phyloP scores from a whole-genome alignment of 306 rosid species.

The Acmispon strigosus region DNA sequence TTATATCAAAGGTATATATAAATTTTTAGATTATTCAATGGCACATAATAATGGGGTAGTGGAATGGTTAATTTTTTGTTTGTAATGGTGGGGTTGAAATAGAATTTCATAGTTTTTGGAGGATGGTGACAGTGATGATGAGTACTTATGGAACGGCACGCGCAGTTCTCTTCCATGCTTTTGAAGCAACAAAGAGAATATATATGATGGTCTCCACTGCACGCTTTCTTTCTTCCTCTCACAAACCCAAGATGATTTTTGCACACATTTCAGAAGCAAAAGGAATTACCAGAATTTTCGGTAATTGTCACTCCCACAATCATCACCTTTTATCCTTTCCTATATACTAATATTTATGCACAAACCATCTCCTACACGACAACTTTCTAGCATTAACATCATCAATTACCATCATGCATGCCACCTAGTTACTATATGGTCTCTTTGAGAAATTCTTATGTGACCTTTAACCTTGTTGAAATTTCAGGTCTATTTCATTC shows the following conservation, averaged over 20 bases:
- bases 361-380: too few relatives aligned
- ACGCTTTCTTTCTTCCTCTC: slow-evolving; percentile 49
- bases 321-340: slow-evolving; percentile 49
- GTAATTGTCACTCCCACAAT: slow-evolving; percentile 56
- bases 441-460: too few relatives aligned
- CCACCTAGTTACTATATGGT: too few relatives aligned
- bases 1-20: too few relatives aligned
- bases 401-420: too few relatives aligned
- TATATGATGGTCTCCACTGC: slow-evolving; percentile 59
- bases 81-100: slow-evolving; percentile 6
- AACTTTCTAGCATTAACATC: too few relatives aligned
- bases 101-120: not conserved
- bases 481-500: too few relatives aligned
- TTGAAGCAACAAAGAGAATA: slow-evolving; percentile 70
- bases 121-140: slow-evolving; percentile 62
- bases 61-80: not conserved
- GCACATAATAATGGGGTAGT: not conserved
- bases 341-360: not conserved
- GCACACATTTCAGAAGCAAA: slow-evolving; percentile 50
- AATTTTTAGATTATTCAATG: not conserved
- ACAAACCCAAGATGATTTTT: slow-evolving; percentile 30
- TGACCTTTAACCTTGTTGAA: too few relatives aligned
- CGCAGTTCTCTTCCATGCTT: slow-evolving; percentile 36
- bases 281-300: slow-evolving; percentile 43
- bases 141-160: slow-evolving; percentile 61